Evolutionary conservation across 805 yeast genomes (phyloP).

Genomic region (Candida yuanshanica): DNA sequence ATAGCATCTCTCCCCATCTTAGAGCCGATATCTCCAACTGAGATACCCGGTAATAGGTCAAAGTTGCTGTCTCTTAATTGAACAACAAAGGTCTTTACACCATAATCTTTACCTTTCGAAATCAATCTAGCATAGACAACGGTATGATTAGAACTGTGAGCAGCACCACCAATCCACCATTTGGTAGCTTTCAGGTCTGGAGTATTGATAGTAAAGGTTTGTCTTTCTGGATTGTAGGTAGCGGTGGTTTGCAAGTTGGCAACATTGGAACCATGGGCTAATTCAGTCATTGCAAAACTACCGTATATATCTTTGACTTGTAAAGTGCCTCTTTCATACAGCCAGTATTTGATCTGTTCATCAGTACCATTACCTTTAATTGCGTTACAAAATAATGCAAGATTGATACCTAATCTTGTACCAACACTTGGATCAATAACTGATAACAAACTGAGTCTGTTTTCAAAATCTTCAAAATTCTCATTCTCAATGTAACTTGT

Average conservation of each 20-base stretch:
- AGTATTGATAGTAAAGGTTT: slow-evolving; percentile 72
- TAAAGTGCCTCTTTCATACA: slow-evolving; percentile 58
- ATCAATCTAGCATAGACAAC: slow-evolving; percentile 81
- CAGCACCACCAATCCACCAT: slow-evolving; percentile 99
- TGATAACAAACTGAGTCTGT: slow-evolving; percentile 52
- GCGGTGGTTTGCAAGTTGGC: slow-evolving; percentile 94
- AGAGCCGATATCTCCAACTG: slow-evolving; percentile 88
- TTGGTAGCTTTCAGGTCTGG: slow-evolving; percentile 91
- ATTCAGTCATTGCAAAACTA: slow-evolving; percentile 90
- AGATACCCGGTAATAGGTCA: slow-evolving; percentile 69
- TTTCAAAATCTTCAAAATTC: slow-evolving; percentile 38
- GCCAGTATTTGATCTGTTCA: slow-evolving; percentile 82
- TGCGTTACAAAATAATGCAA: slow-evolving; percentile 78
- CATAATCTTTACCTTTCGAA: slow-evolving; percentile 79
- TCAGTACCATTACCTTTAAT: slow-evolving; percentile 84
- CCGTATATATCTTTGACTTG: slow-evolving; percentile 58
- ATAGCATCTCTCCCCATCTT: slow-evolving; percentile 96
- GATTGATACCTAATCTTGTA: slow-evolving; percentile 83
- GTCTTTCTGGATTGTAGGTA: slow-evolving; percentile 56
- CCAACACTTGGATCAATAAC: slow-evolving; percentile 73
- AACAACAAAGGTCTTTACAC: slow-evolving; percentile 88
- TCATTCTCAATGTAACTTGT: slow-evolving; percentile 52
- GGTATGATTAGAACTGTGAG: slow-evolving; percentile 86
- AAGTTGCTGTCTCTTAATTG: slow-evolving; percentile 78
- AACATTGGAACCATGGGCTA: slow-evolving; percentile 92